phyloP scores from a whole-genome alignment of 1,284 basidiomycete species.

The Schizophyllum amplum region DNA sequence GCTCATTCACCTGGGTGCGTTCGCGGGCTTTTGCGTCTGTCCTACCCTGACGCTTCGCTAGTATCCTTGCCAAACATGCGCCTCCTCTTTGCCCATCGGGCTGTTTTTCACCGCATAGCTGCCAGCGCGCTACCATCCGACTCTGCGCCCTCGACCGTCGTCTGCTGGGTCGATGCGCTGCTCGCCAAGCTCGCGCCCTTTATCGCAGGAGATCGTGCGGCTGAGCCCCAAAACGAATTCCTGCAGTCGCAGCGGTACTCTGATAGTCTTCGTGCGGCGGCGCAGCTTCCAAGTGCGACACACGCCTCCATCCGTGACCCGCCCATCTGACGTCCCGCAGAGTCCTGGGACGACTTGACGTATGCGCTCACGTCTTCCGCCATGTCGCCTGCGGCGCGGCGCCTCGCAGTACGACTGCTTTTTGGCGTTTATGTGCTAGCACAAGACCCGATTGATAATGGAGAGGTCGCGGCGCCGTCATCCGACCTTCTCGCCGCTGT shows the following conservation, averaged over 20 bases:
- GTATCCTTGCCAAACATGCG: conserved; percentile 25
- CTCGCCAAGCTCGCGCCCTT: conserved; percentile 37
- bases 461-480: conserved; percentile 4
- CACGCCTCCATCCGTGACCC: conserved; percentile 6
- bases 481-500: conserved; percentile 14
- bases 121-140: conserved; percentile 17
- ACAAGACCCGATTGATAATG: background rate
- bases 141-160: conserved; percentile 23
- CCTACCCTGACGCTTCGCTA: conserved; percentile 13
- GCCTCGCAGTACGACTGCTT: conserved; percentile 44
- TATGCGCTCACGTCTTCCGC: conserved; percentile 35
- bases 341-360: conserved; percentile 40
- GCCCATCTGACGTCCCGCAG: conserved; percentile 22
- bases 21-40: conserved; percentile 7
- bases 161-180: conserved; percentile 58
- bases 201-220: conserved; percentile 25
- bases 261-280: conserved; percentile 44
- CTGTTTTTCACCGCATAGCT: conserved; percentile 36
- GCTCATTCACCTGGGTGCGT: conserved; percentile 7
- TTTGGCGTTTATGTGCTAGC: conserved; percentile 47
- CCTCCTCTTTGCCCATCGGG: conserved; percentile 43
- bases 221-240: conserved; percentile 11
- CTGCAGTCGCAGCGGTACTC: conserved; percentile 28
- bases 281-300: conserved; percentile 50
- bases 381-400: conserved; percentile 50